Percentiles rank a stretch among this genome's conserved stretches.
phyloP scores from a whole-genome alignment of 2,329 filamentous ascomycete species.

The Ceratocystis eucalypticola region DNA sequence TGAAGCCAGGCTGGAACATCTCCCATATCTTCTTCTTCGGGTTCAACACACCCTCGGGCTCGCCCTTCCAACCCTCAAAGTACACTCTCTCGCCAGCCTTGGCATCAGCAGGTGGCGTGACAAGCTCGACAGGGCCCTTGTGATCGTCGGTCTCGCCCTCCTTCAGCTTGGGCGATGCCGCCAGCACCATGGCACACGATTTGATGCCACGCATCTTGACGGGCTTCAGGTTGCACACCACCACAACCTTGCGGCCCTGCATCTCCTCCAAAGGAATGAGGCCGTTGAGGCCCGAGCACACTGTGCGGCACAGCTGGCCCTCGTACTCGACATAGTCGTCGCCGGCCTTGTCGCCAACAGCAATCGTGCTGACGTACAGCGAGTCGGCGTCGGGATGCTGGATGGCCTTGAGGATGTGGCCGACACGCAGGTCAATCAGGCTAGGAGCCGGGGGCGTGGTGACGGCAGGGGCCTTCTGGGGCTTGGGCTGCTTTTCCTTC shows the following conservation, averaged over 20 bases:
- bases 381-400: slow-evolving; percentile 95
- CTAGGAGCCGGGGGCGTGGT: slow-evolving; percentile 67
- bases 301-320: slow-evolving; percentile 81
- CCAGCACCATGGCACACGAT: slow-evolving; percentile 78
- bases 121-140: slow-evolving; percentile 83
- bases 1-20: slow-evolving; percentile 89
- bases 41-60: slow-evolving; percentile 87
- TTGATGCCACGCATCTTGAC: slow-evolving; percentile 93
- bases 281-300: slow-evolving; percentile 93
- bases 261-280: slow-evolving; percentile 87
- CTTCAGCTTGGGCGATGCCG: slow-evolving; percentile 70
- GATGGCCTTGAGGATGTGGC: slow-evolving; percentile 91
- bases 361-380: slow-evolving; percentile 88
- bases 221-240: slow-evolving; percentile 95
- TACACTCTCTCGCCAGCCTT: slow-evolving; percentile 76
- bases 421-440: slow-evolving; percentile 88
- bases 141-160: slow-evolving; percentile 77
- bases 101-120: slow-evolving; percentile 63
- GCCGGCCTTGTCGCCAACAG: slow-evolving; percentile 75
- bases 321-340: slow-evolving; percentile 88
- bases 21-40: slow-evolving; percentile 99
- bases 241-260: slow-evolving; percentile 89
- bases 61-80: slow-evolving; percentile 89
- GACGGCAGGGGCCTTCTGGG: slow-evolving; percentile 50
- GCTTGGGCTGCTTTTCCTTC: slow-evolving; percentile 76